Base-by-base conservation (phyloP, 2,329 filamentous ascomycete genomes). In the Rhynchosporium secalis region DNA sequence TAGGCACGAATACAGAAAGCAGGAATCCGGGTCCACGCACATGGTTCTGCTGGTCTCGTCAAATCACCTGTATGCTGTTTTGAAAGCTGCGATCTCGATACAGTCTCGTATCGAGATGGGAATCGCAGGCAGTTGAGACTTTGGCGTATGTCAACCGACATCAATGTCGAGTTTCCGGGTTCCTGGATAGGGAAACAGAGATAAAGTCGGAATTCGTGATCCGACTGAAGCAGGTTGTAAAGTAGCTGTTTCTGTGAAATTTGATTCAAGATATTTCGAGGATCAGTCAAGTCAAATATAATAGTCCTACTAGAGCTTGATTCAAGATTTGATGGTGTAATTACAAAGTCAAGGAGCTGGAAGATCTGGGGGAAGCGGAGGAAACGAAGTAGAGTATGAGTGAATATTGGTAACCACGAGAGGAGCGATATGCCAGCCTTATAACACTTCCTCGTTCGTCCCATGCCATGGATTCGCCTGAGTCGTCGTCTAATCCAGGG, bases 141-240 rank as follows among this genome's bases (percentile, higher is more conserved):
- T 75, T 78, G 76, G 74, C 81, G 80, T 74, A 80, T 74, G 76
- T 83, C 80, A 82, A 83, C 81, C 81, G 81, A 83, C 81, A 84
- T 84, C 81, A 82, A 82, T 72, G 67, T 73, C 60, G 68, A 70
- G 68, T 56, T 69, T 67, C 56, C 33, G 48, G 55, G 56, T 61
- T 58, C 49, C 51, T 61, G 58, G 46, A 55, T 45, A 59, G 56
- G 38, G 26, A 29, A 40, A 12, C 54, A 13, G 46, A 26, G 45
- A 56, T 51, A 59, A 54, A 57, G 55, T 51, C 60, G 66, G 65
- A 66, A 61, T 33, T 41, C 48, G 46, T 45, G 46, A 59, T 62
- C 62, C 64, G 56, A 58, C 60, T 36, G 61, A 31, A 47, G 58
- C 47, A 56, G 28, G 40, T 56, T 1, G 40, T 38, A 2, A 26